phyloP scores from a whole-genome alignment of 352 stramenopile genomes.

The Aphanomyces astaci region DNA sequence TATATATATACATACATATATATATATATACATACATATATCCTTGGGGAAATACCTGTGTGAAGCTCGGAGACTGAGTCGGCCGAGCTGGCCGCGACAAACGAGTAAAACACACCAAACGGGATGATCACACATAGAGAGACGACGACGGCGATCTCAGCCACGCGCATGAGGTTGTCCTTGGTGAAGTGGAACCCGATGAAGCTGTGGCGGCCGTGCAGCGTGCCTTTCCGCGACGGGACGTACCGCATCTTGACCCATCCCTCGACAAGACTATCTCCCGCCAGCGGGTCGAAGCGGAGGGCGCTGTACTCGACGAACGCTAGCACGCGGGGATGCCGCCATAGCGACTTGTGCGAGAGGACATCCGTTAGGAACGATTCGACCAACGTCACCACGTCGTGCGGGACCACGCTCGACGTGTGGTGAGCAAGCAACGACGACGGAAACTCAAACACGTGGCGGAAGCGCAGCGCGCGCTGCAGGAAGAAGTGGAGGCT shows the following conservation, averaged over 20 bases:
- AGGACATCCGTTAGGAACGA: background rate
- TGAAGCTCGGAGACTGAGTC: background rate
- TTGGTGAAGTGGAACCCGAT: slow-evolving; percentile 21
- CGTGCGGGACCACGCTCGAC: background rate
- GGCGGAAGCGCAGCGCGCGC: slow-evolving; percentile 5
- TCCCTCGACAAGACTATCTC: slow-evolving; percentile 12
- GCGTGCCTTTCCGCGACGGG: slow-evolving; percentile 18
- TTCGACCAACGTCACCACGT: background rate
- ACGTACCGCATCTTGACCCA: slow-evolving; percentile 24
- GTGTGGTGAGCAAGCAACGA: slow-evolving; percentile 11
- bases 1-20: no score
- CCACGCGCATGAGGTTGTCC: slow-evolving; percentile 20
- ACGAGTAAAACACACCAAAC: background rate
- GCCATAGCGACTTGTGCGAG: background rate
- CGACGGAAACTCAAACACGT: slow-evolving; percentile 18
- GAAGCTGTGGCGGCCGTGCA: slow-evolving; percentile 20
- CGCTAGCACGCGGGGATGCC: slow-evolving; percentile 6
- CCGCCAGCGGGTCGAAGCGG: slow-evolving; percentile 1
- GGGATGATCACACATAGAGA: slow-evolving; percentile 15
- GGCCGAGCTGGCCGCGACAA: background rate
- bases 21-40: background rate
- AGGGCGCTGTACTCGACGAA: slow-evolving; percentile 17
- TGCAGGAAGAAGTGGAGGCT: slow-evolving; percentile 11
- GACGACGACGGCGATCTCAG: slow-evolving; percentile 1
- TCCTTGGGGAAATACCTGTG: background rate